phyloP scores from a whole-genome alignment of 345 rosid genomes.

The Citrus maxima region DNA sequence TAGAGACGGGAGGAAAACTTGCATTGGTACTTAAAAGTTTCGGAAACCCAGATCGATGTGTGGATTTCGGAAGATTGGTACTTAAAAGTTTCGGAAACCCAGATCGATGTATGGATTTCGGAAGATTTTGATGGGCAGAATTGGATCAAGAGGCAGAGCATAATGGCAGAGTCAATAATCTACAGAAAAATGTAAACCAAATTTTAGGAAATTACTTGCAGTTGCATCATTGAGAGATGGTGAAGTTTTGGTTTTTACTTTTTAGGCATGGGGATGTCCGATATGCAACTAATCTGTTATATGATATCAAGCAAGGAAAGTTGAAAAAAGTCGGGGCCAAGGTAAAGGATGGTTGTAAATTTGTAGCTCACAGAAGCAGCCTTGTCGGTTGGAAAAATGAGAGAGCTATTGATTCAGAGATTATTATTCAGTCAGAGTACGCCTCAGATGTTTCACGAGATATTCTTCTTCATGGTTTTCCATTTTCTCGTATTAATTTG shows the following conservation, averaged over 20 bases:
- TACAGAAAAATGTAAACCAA: not conserved
- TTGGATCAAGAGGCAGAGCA: conserved; percentile 19
- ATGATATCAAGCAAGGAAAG: not conserved
- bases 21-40: not conserved
- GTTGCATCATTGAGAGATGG: conserved; percentile 3
- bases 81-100: no score
- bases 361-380: conserved; percentile 9
- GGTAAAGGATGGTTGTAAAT: not conserved
- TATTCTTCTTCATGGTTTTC: not conserved
- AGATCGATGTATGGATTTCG: no score
- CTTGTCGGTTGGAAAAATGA: not conserved
- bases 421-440: not conserved
- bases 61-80: no score
- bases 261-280: not conserved
- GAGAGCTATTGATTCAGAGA: not conserved
- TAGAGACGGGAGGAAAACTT: conserved; percentile 15
- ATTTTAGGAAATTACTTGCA: not conserved
- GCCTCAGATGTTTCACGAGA: not conserved
- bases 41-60: not conserved
- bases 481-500: not conserved
- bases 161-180: not conserved
- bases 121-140: conserved; percentile 1
- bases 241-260: not conserved
- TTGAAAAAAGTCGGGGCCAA: not conserved
- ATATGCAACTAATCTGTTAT: not conserved